Evolutionary conservation across 2,329 filamentous ascomycete species (phyloP).

Genomic region (Cladorrhinum sp.): DNA sequence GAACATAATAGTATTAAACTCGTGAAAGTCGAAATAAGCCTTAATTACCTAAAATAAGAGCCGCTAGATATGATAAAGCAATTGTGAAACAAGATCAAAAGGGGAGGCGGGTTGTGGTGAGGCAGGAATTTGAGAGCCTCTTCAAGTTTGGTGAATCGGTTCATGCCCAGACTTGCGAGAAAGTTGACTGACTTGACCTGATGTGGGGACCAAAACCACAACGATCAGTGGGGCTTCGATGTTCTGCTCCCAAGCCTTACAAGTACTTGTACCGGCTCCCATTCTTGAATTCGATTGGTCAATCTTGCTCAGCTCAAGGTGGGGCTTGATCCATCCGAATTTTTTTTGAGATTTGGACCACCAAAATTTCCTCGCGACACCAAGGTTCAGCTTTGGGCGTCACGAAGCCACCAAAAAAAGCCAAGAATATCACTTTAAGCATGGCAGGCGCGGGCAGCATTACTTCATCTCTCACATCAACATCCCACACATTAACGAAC

Average conservation of each 20-base stretch:
- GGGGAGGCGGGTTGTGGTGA: not conserved
- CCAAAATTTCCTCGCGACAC: slow-evolving; percentile 8
- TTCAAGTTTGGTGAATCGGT: not conserved
- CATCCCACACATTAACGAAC: slow-evolving; percentile 60
- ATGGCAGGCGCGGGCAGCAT: slow-evolving; percentile 44
- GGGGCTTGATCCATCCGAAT: slow-evolving; percentile 12
- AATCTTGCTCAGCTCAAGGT: slow-evolving; percentile 1
- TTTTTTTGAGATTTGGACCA: slow-evolving; percentile 10
- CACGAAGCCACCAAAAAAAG: not conserved
- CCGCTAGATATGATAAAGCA: too few species aligned
- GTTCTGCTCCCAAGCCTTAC: not conserved
- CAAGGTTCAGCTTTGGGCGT: slow-evolving; percentile 2
- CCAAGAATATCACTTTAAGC: too few species aligned
- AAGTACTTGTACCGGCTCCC: too few species aligned
- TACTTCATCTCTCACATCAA: slow-evolving; percentile 60
- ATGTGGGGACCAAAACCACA: not conserved
- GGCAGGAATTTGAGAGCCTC: not conserved
- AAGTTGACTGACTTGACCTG: not conserved
- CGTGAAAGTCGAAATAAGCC: too few species aligned
- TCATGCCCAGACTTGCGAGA: not conserved
- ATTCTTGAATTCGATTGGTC: slow-evolving; percentile 8
- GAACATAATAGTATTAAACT: too few species aligned
- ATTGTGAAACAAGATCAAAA: too few species aligned
- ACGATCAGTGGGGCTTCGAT: not conserved
- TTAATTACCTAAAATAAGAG: too few species aligned